phyloP scores from a whole-genome alignment of 2,329 filamentous ascomycete species.

The Diaporthe vexans region DNA sequence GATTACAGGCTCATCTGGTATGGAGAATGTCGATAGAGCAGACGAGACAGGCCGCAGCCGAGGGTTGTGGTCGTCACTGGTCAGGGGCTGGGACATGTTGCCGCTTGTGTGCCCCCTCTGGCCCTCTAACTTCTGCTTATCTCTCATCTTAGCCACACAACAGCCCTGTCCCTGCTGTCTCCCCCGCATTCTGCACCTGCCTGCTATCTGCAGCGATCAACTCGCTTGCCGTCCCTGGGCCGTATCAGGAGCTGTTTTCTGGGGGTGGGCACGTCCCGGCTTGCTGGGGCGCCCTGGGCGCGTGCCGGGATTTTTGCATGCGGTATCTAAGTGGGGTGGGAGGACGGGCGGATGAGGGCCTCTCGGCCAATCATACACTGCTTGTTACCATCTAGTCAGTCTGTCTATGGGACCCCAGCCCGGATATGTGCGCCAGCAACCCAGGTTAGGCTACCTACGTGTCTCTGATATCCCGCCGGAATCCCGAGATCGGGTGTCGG shows the following conservation, averaged over 20 bases:
- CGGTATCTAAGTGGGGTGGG: constrained; percentile 23
- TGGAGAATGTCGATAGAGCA: constrained; percentile 26
- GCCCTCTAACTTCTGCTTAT: constrained; percentile 1
- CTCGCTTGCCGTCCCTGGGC: constrained; percentile 5
- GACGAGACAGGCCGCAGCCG: constrained; percentile 15
- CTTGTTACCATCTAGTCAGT: constrained; percentile 24
- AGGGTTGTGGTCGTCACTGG: neutral
- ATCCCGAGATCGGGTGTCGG: constrained; percentile 30
- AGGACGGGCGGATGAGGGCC: neutral
- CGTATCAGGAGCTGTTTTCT: constrained; percentile 29
- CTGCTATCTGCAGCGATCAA: constrained; percentile 17
- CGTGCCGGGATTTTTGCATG: constrained; percentile 21
- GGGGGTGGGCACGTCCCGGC: constrained; percentile 9
- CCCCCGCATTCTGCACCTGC: constrained; percentile 27
- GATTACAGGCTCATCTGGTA: constrained; percentile 18
- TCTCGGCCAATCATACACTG: neutral
- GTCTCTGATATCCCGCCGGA: constrained; percentile 24
- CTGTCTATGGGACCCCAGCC: constrained; percentile 16
- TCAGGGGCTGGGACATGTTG: constrained; percentile 17
- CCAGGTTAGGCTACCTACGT: neutral
- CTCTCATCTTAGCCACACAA: neutral
- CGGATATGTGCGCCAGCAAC: neutral
- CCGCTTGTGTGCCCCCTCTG: neutral
- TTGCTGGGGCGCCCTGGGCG: neutral
- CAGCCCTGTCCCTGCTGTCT: constrained; percentile 25